Base-by-base conservation (phyloP, 2,329 filamentous ascomycete species). In the Graphiopsis chlorocephala region DNA sequence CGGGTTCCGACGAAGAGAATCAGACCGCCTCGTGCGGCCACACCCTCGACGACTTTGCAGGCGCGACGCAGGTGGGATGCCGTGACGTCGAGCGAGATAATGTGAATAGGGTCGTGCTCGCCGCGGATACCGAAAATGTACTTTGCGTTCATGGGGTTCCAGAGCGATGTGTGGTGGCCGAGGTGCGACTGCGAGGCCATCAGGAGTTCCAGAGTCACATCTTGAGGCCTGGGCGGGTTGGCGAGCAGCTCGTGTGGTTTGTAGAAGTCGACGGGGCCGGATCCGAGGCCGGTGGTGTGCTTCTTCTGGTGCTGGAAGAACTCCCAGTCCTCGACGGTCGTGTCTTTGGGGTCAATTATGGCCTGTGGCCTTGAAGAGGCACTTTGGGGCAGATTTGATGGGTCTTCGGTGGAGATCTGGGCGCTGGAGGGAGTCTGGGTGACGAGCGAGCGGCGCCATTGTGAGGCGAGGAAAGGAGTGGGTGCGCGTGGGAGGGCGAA, bases 101-200 rank as follows among this genome's bases (percentile, higher is more conserved):
- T 93, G 64, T 75, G 73, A 20, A 75, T 74, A 8, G 73, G 72
- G 33, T 67, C 66, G 80, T 97, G 94, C 67, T 96, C 89, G 70
- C 95, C 86, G 52, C 95, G 86, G 67, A 96, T 86, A 72, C 95
- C 95, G 76, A 91, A 93, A 76, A 99, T 98, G 80, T 98, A 98
- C 70, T 91, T 87, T 69, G 93, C 89, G 81, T 98, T 99, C 61
- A 88, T 89, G 12, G 95, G 93, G 79, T 99, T 96, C 95, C 95
- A 99, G 58, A 93, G 85, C 67, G 91, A 91, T 0, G 90, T 94
- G 73, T 91, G 86, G 80, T 99, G 95, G 68, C 95, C 95, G 78
- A 98, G 88, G 79, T 97, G 93, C 63, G 88, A 87, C 80, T 96
- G 92, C 33, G 90, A 88, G 53, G 93, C 91, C 83, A 97, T 89